Conservation (phyloP, 495 filamentous ascomycete genomes). For the Amphirosellinia nigrospora region DNA sequence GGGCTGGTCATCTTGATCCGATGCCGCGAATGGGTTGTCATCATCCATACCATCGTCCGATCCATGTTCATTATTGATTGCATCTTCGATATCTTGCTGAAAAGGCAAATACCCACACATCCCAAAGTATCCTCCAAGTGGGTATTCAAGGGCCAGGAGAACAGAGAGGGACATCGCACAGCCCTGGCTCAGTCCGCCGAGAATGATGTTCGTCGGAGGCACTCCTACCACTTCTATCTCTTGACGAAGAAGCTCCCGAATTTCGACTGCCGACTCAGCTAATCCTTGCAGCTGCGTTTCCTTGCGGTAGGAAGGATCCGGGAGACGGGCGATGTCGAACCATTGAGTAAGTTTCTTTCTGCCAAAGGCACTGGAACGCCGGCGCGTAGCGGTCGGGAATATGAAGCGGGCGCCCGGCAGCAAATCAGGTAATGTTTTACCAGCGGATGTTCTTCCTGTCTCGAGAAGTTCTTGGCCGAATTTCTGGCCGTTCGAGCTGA, state of each 20-base stretch:
- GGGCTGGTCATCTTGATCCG: neutral
- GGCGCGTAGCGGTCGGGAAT: slow-evolving; percentile 54
- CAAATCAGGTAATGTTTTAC: neutral
- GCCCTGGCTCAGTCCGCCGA: neutral
- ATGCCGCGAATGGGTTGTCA: neutral
- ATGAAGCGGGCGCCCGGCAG: slow-evolving; percentile 26
- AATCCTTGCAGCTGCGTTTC: slow-evolving; percentile 50
- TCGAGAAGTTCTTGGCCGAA: slow-evolving; percentile 55
- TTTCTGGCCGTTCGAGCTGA: slow-evolving; percentile 54
- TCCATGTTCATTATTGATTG: neutral
- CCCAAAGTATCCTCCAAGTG: neutral
- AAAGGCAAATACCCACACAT: neutral
- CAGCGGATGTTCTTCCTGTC: slow-evolving; percentile 24
- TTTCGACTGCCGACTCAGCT: slow-evolving; percentile 6
- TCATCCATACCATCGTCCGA: neutral
- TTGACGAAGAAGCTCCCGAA: neutral
- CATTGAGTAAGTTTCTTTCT: slow-evolving; percentile 53
- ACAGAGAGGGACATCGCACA: neutral
- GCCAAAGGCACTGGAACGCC: slow-evolving; percentile 41
- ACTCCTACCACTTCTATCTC: neutral
- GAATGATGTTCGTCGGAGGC: neutral
- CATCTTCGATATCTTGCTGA: slow-evolving; percentile 2
- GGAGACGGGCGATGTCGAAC: slow-evolving; percentile 58
- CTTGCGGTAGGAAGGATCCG: slow-evolving; percentile 44
- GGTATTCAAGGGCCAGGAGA: neutral